Conservation (phyloP, 2,329 filamentous ascomycete species). For the Taxawa tesnikishii region DNA sequence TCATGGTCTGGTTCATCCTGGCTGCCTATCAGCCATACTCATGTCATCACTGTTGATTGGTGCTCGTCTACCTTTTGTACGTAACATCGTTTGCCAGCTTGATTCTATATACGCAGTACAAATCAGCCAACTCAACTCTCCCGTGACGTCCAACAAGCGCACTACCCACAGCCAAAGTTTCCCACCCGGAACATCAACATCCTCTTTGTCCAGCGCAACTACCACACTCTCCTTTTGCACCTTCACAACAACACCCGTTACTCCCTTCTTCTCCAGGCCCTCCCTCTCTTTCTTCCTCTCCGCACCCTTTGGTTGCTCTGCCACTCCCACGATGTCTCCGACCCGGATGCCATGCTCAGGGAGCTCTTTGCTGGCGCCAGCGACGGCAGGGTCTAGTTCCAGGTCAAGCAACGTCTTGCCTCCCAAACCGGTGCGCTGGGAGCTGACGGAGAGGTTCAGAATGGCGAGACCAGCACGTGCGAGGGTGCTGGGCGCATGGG, state of each 20-base stretch:
- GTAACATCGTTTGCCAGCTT: constrained; percentile 57
- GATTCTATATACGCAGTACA: constrained; percentile 31
- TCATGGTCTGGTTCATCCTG: constrained; percentile 54
- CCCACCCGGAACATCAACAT: constrained; percentile 36
- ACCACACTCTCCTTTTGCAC: constrained; percentile 46
- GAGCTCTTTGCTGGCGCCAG: constrained; percentile 33
- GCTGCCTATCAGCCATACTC: constrained; percentile 8
- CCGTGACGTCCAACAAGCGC: constrained; percentile 3
- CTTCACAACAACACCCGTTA: constrained; percentile 57
- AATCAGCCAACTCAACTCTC: constrained; percentile 20
- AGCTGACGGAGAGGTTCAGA: constrained; percentile 59
- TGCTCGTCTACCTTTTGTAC: constrained; percentile 49
- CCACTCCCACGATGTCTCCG: constrained; percentile 66
- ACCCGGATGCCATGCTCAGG: constrained; percentile 64
- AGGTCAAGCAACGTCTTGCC: constrained; percentile 87
- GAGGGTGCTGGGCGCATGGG: constrained; percentile 55
- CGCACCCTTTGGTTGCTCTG: constrained; percentile 59
- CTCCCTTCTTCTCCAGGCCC: constrained; percentile 56
- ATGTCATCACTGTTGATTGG: too few relatives aligned
- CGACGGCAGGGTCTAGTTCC: constrained; percentile 56
- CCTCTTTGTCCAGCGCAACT: constrained; percentile 58
- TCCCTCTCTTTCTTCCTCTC: constrained; percentile 62
- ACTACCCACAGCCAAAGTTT: constrained; percentile 51
- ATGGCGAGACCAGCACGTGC: constrained; percentile 69
- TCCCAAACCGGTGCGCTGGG: constrained; percentile 77